Evolutionary conservation across 805 yeast genomes (phyloP).

Genomic region (Wickerhamiella qilinensis): DNA sequence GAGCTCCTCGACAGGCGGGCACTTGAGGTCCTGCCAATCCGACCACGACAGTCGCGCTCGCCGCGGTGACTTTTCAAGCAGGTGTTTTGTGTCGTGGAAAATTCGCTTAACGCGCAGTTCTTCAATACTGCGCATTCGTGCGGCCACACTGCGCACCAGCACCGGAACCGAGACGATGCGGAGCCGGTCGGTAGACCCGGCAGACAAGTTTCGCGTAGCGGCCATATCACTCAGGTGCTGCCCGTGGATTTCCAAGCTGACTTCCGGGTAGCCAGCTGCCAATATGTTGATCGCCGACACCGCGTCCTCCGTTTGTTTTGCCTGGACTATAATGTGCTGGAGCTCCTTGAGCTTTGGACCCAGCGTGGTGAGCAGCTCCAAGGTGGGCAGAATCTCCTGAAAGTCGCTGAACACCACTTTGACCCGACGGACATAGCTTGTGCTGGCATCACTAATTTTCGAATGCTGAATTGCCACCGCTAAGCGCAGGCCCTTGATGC

Average conservation of each 20-base stretch:
- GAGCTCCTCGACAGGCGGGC: slow-evolving; percentile 6
- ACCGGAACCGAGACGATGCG: neutral
- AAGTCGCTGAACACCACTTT: slow-evolving; percentile 8
- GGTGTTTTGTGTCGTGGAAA: slow-evolving; percentile 3
- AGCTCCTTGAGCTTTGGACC: slow-evolving; percentile 8
- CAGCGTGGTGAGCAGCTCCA: slow-evolving; percentile 6
- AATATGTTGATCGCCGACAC: slow-evolving; percentile 5
- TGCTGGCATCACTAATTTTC: slow-evolving; percentile 7
- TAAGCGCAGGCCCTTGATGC: slow-evolving; percentile 10
- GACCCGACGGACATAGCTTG: slow-evolving; percentile 7
- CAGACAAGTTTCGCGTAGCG: neutral
- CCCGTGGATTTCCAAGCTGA: neutral
- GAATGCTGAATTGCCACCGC: slow-evolving; percentile 10
- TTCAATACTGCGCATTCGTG: slow-evolving; percentile 2
- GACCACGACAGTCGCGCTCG: slow-evolving; percentile 2
- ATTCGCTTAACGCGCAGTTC: slow-evolving; percentile 3
- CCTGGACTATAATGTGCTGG: slow-evolving; percentile 3
- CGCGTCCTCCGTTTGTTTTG: slow-evolving; percentile 9
- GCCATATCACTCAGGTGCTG: neutral
- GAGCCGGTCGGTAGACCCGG: neutral
- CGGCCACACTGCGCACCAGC: neutral
- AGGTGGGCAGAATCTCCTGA: slow-evolving; percentile 9
- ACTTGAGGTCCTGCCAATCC: slow-evolving; percentile 6
- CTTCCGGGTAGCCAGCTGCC: neutral
- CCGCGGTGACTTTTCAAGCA: neutral